Conservation (phyloP, 331 rosid genomes). For the Malus hybrid region DNA sequence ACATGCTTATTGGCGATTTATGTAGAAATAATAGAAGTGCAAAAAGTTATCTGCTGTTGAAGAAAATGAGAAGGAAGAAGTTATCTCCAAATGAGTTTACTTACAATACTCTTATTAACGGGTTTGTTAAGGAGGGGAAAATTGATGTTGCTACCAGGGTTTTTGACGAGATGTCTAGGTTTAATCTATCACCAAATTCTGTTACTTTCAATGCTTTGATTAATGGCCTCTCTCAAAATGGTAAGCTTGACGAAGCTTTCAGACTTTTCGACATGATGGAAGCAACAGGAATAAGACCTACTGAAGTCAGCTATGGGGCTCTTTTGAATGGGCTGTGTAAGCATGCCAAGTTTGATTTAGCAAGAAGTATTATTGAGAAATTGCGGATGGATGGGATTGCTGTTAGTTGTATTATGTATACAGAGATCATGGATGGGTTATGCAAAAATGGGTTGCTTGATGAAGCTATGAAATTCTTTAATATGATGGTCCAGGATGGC, state of each 20-base stretch:
- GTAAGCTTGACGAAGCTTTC: constrained; percentile 42
- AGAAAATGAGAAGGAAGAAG: constrained; percentile 61
- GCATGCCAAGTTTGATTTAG: constrained; percentile 45
- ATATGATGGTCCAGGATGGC: constrained; percentile 39
- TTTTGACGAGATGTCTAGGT: constrained; percentile 50
- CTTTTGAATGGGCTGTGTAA: constrained; percentile 53
- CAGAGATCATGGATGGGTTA: constrained; percentile 58
- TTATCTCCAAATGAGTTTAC: constrained; percentile 54
- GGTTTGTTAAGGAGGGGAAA: constrained; percentile 82
- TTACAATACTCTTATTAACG: constrained; percentile 63
- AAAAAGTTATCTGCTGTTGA: constrained; percentile 58
- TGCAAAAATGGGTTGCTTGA: constrained; percentile 56
- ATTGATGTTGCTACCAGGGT: constrained; percentile 51
- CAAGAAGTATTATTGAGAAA: constrained; percentile 41
- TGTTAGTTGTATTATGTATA: constrained; percentile 36
- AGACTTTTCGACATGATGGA: constrained; percentile 59
- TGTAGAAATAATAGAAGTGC: constrained; percentile 63
- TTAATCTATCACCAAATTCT: constrained; percentile 42
- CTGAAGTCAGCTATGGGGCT: constrained; percentile 53
- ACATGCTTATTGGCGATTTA: constrained; percentile 56
- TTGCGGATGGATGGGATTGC: constrained; percentile 36
- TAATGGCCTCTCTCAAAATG: constrained; percentile 42
- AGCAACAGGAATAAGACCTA: constrained; percentile 43
- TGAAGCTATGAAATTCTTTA: constrained; percentile 50
- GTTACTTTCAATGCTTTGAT: constrained; percentile 57